Conservation (phyloP, 129 eudicot species). For the Artemisia argyi region DNA sequence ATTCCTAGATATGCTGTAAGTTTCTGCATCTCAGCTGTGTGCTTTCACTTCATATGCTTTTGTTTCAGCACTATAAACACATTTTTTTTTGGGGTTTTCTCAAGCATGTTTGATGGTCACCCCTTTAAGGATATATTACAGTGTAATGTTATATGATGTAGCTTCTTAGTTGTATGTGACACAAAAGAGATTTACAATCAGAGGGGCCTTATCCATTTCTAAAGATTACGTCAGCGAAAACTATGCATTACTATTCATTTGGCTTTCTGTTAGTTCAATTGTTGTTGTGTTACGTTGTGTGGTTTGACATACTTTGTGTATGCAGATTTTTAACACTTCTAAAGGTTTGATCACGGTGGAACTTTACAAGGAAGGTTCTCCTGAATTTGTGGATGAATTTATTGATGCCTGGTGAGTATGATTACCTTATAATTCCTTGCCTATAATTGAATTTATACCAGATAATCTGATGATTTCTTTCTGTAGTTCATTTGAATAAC, state of each 20-base stretch:
- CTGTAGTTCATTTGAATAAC: neutral
- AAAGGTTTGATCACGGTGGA: conserved; percentile 87
- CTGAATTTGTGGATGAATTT: conserved; percentile 84
- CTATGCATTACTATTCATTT: conserved; percentile 6
- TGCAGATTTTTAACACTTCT: conserved; percentile 76
- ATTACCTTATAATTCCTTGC: conserved; percentile 16
- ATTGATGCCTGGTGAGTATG: conserved; percentile 66
- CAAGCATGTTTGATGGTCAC: too few relatives aligned
- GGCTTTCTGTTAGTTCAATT: neutral
- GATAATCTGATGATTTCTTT: neutral
- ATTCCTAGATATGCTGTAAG: conserved; percentile 82
- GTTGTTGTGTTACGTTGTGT: conserved; percentile 1
- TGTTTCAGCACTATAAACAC: neutral
- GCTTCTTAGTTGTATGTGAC: too few relatives aligned
- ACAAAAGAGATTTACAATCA: too few relatives aligned
- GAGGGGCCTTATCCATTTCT: neutral
- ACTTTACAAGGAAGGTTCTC: conserved; percentile 89
- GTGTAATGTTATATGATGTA: too few relatives aligned
- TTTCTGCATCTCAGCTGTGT: conserved; percentile 9
- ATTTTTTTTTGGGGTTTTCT: neutral
- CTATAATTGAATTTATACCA: neutral
- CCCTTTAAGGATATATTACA: too few relatives aligned
- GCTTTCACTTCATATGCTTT: neutral
- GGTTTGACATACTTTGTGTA: conserved; percentile 13
- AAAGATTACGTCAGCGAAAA: neutral